Evolutionary conservation across 2,329 filamentous ascomycete genomes (phyloP).

Genomic region (Diaporthe citriasiana): DNA sequence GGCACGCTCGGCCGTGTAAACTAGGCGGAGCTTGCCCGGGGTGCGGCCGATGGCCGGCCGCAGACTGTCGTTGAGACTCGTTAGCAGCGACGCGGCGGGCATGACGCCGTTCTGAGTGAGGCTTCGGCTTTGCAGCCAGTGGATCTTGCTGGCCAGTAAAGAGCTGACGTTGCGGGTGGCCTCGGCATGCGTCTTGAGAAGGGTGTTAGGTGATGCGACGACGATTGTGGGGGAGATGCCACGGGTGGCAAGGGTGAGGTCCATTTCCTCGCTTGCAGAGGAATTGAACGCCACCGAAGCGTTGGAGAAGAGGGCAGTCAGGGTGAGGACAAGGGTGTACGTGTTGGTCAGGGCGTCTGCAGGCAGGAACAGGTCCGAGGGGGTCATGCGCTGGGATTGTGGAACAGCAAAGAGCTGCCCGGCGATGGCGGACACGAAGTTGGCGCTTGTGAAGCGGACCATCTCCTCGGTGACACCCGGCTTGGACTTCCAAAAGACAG

Average conservation of each 20-base stretch:
- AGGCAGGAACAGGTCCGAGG: constrained; percentile 86
- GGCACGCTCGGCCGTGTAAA: constrained; percentile 83
- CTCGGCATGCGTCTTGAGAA: constrained; percentile 76
- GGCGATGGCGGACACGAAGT: constrained; percentile 89
- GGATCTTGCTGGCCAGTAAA: constrained; percentile 75
- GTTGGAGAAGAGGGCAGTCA: constrained; percentile 88
- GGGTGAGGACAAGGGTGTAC: constrained; percentile 83
- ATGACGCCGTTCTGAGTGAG: constrained; percentile 81
- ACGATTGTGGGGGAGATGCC: constrained; percentile 86
- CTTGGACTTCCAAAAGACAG: constrained; percentile 77
- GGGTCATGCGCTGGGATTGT: constrained; percentile 77
- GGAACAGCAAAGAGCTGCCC: constrained; percentile 84
- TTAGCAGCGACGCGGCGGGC: constrained; percentile 75
- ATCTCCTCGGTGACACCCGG: constrained; percentile 73
- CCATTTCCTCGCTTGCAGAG: constrained; percentile 80
- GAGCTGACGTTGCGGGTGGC: constrained; percentile 72
- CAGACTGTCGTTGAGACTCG: constrained; percentile 71
- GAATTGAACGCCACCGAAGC: constrained; percentile 90
- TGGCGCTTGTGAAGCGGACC: constrained; percentile 84
- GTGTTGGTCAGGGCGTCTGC: constrained; percentile 85
- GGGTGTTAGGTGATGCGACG: constrained; percentile 80
- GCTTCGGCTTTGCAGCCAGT: constrained; percentile 78
- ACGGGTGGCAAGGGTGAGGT: constrained; percentile 80
- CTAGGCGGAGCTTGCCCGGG: constrained; percentile 82
- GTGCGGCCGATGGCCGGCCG: constrained; percentile 71